Evolutionary conservation across 305 asterid genomes (phyloP), one percentile per base, ranked within the genome.

Genomic region (Fraxinus angustifolia): DNA sequence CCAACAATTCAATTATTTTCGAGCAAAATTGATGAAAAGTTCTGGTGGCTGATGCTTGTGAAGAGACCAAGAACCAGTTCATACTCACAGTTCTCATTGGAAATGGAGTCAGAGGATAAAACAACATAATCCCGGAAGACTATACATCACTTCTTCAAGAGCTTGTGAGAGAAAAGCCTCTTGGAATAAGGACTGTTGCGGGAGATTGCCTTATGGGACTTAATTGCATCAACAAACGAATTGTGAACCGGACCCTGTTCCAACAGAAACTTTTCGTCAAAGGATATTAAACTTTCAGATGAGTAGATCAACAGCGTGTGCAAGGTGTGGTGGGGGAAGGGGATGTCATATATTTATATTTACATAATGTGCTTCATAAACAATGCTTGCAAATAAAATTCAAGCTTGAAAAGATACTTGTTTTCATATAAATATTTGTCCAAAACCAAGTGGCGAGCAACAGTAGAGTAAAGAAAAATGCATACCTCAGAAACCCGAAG

Each of bases 181-280:
- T 94, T 94, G 12, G 96, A 88, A 76, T 90, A 92, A 2, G 98
- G 96, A 81, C 95, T 89, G 77, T 89, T 94, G 62, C 96, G 92
- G 0, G 97, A 89, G 85, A 88, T 75, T 42, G 88, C 89, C 86
- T 88, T 91, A 82, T 88, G 89, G 76, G 91, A 87, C 80, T 92
- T 92, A 30, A 94, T 89, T 79, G 91, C 90, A 34, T 88, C 84
- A 14, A 91, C 88, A 88, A 94, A 83, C 2, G 84, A 80, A 50
- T 84, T 84, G 56, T 83, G 92, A 35, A 92, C 85, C 8, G 87
- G 78, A 12, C 96, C 97, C 97, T 92, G 90, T 67, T 88, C 68
- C 81, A 82, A 73, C n/a, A 14, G 26, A 56, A 82, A 26, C 53
- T 77, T 76, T 70, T 16, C 34, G 70, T 38, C 3, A 79, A 50